Conservation (phyloP, 2,329 filamentous ascomycete species). For the Colletotrichum ledebouriae region DNA sequence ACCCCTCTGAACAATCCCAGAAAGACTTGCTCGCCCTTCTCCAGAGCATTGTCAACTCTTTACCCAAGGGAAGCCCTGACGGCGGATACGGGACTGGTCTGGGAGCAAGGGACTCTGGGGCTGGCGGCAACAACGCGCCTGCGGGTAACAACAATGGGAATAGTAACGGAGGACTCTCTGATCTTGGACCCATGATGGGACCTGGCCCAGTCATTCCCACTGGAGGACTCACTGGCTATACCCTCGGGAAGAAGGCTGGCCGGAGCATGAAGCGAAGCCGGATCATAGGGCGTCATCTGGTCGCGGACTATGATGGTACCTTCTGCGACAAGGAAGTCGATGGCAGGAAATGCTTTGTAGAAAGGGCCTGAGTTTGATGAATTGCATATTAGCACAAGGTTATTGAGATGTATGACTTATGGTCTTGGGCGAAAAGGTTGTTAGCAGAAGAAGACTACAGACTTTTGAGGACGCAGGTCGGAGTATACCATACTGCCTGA, state of each 20-base stretch:
- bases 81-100: constrained; percentile 29
- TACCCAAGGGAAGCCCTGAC: constrained; percentile 23
- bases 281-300: constrained; percentile 33
- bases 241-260: neutral
- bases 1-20: neutral
- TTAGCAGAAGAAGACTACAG: neutral
- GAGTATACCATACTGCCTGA: constrained; percentile 17
- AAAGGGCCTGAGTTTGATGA: neutral
- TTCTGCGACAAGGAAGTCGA: neutral
- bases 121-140: constrained; percentile 16
- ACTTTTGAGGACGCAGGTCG: neutral
- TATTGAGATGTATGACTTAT: constrained; percentile 34
- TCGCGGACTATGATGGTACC: neutral
- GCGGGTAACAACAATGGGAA: neutral
- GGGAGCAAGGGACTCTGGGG: constrained; percentile 37
- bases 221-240: constrained; percentile 22
- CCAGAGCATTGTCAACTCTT: constrained; percentile 36
- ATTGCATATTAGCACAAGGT: neutral
- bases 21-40: constrained; percentile 29
- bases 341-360: neutral
- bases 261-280: constrained; percentile 36
- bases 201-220: constrained; percentile 1
- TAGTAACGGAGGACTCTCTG: constrained; percentile 1
- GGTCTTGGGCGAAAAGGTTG: neutral
- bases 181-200: constrained; percentile 9